Conservation (phyloP, 2,329 filamentous ascomycete genomes). For the Hypoxylon sp. region DNA sequence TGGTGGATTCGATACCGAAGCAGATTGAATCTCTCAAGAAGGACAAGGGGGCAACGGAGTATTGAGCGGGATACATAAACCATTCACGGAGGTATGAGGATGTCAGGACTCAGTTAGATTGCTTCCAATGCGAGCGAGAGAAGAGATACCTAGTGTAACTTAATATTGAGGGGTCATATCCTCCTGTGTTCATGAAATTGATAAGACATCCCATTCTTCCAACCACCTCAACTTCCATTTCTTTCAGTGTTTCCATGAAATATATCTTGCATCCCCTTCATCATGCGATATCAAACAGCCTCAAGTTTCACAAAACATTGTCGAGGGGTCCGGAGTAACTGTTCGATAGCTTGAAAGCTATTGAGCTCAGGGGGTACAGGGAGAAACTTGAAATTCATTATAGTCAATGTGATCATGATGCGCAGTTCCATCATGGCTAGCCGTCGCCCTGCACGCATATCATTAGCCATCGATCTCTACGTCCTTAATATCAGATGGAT, state of each 20-base stretch:
- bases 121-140: too few relatives aligned
- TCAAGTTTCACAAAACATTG: constrained; percentile 39
- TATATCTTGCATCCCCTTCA: not conserved
- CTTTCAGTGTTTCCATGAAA: not conserved
- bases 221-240: not conserved
- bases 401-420: constrained; percentile 40
- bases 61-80: not conserved
- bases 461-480: not conserved
- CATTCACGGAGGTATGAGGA: not conserved
- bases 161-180: not conserved
- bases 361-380: constrained; percentile 36
- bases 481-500: not conserved
- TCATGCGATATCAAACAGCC: constrained; percentile 14
- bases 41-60: not conserved
- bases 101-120: too few relatives aligned
- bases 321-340: constrained; percentile 33
- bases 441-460: constrained; percentile 22
- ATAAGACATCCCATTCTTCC: not conserved
- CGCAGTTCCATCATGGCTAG: constrained; percentile 43
- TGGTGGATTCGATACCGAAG: not conserved
- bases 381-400: constrained; percentile 41
- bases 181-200: not conserved
- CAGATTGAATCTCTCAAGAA: constrained; percentile 1
- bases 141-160: not conserved
- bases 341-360: constrained; percentile 36